Conservation (phyloP, 257 asterid genomes). For the Cruciata laevipes region DNA sequence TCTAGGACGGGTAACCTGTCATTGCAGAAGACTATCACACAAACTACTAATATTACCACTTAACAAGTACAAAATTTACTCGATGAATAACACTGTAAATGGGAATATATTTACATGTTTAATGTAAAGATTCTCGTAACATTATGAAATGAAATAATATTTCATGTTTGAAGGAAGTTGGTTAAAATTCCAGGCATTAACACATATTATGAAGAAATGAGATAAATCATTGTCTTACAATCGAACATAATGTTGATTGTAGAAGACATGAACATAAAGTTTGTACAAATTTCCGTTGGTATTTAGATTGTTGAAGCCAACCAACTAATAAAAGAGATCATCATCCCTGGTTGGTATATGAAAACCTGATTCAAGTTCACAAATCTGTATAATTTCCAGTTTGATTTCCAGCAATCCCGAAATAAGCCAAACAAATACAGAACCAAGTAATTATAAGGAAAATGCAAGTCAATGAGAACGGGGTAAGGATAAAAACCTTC, state of each 20-base stretch:
- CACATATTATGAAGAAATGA: conserved; percentile 1
- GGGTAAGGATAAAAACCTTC: conserved; percentile 46
- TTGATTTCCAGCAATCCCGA: neutral
- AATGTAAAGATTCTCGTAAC: neutral
- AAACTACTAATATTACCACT: neutral
- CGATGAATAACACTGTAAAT: neutral
- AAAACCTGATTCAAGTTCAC: neutral
- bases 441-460: neutral
- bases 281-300: too few species aligned
- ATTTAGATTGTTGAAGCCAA: too few species aligned
- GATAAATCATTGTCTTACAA: neutral
- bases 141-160: neutral
- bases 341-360: neutral
- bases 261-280: too few species aligned
- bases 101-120: neutral
- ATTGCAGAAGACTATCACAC: neutral
- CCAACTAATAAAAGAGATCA: too few species aligned
- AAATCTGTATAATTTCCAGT: neutral
- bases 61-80: neutral
- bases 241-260: neutral
- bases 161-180: neutral
- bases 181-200: neutral
- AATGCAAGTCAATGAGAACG: too few species aligned
- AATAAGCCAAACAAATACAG: neutral
- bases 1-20: neutral